Conservation (phyloP, 2,329 filamentous ascomycete species). For the Samsoniella hepiali region DNA sequence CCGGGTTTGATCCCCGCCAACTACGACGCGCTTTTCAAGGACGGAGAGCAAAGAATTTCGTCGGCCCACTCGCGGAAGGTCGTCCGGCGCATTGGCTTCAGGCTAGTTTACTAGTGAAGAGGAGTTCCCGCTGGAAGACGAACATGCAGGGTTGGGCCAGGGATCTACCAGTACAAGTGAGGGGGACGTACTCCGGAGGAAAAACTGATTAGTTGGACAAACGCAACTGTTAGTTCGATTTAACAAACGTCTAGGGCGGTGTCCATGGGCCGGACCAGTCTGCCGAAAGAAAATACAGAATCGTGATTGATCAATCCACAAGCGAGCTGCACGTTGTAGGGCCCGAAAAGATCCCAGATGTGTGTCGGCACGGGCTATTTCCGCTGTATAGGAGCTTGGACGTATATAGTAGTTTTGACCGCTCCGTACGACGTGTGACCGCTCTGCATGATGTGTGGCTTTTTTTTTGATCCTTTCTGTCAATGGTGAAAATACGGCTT, state of each 20-base stretch:
- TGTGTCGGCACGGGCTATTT: background rate
- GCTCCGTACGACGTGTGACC: background rate
- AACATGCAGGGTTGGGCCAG: background rate
- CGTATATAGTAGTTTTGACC: background rate
- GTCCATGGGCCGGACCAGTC: background rate
- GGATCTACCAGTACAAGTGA: background rate
- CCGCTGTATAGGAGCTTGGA: background rate
- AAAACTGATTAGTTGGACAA: background rate
- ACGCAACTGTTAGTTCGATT: background rate
- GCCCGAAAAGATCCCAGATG: background rate
- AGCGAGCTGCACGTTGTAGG: background rate
- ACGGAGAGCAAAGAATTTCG: background rate
- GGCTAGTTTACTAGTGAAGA: background rate
- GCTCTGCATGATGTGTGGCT: constrained; percentile 7
- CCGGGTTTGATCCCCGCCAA: background rate
- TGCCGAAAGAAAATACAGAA: background rate
- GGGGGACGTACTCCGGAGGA: background rate
- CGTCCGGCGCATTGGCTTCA: background rate
- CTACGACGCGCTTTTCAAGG: no score
- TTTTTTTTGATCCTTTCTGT: background rate
- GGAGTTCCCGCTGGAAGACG: background rate
- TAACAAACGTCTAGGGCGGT: background rate
- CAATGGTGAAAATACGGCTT: background rate
- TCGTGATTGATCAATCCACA: background rate
- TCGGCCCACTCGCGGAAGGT: constrained; percentile 1